Evolutionary conservation across 2,329 filamentous ascomycete genomes (phyloP).

Genomic region (Gliomastix tumulicola): DNA sequence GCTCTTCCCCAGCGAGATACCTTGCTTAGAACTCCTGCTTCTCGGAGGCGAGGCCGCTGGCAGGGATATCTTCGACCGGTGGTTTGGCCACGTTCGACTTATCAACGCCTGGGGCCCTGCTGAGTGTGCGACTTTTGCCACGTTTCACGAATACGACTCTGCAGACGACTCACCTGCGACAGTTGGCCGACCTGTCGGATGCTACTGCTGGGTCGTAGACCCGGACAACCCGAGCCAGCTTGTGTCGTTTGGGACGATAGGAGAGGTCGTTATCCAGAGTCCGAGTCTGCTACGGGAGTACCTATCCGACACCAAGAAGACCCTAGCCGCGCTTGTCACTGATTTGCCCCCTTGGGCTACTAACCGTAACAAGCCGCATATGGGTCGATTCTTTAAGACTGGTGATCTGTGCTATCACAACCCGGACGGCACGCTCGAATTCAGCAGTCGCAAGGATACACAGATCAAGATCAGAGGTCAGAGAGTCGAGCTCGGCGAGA

Average conservation of each 20-base stretch:
- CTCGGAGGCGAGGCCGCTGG: conserved; percentile 5
- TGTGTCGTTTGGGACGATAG: conserved; percentile 3
- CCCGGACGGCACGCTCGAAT: conserved; percentile 25
- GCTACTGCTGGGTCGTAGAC: conserved; percentile 4
- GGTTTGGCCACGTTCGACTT: conserved; percentile 3
- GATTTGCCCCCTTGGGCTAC: conserved; percentile 3
- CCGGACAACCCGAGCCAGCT: not conserved
- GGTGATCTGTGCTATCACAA: conserved; percentile 16
- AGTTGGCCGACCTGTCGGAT: conserved; percentile 3
- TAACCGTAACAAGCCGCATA: not conserved
- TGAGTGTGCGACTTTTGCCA: conserved; percentile 4
- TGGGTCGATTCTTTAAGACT: conserved; percentile 11
- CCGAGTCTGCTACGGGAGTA: conserved; percentile 4
- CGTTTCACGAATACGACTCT: conserved; percentile 4
- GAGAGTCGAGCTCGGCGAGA: conserved; percentile 33
- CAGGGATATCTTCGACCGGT: conserved; percentile 4
- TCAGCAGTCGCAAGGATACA: conserved; percentile 42
- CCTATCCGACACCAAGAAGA: not conserved
- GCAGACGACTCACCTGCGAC: not conserved
- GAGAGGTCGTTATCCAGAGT: conserved; percentile 4
- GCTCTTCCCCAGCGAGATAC: not conserved
- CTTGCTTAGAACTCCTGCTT: conserved; percentile 2
- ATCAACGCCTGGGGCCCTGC: conserved; percentile 6
- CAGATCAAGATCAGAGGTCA: conserved; percentile 52
- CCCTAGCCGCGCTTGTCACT: not conserved